Conservation (phyloP, 2,329 filamentous ascomycete species). For the Botrytis paeoniae region DNA sequence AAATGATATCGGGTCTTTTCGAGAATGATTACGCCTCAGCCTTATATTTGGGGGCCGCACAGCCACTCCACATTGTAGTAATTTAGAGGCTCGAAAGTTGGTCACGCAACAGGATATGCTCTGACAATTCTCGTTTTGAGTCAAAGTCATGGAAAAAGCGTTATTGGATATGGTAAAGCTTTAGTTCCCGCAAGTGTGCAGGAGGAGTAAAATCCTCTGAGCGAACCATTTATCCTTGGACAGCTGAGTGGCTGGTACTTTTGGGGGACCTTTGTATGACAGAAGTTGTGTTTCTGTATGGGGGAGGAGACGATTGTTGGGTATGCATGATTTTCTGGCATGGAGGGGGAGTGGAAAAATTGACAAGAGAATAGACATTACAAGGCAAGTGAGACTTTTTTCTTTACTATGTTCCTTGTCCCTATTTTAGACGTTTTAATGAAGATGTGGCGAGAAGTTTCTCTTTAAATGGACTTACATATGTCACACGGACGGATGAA, state of each 20-base stretch:
- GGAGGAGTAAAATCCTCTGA: conserved; percentile 1
- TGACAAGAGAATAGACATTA: not conserved
- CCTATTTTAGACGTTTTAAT: not conserved
- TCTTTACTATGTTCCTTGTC: not conserved
- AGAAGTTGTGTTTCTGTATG: not conserved
- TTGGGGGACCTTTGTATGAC: not conserved
- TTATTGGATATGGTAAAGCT: conserved; percentile 1
- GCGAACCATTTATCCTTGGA: conserved; percentile 10
- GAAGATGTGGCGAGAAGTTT: not conserved
- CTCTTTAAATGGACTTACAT: not conserved
- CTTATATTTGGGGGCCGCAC: conserved; percentile 5
- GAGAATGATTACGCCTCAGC: not conserved
- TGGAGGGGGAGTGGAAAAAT: not conserved
- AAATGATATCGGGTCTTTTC: not conserved
- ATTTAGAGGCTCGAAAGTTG: not conserved
- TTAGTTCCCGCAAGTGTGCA: not conserved
- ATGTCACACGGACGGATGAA: not conserved
- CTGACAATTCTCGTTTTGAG: not conserved
- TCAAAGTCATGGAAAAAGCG: not conserved
- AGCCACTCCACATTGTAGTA: not conserved
- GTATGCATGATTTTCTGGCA: not conserved
- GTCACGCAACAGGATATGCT: not conserved
- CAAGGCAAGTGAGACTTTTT: conserved; percentile 6
- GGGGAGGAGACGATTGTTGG: not conserved
- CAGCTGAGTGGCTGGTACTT: conserved; percentile 5